Percentiles rank a stretch among this genome's conserved stretches.
Evolutionary conservation across 1,284 basidiomycete genomes (phyloP).

Genomic region (Ganoderma boninense): DNA sequence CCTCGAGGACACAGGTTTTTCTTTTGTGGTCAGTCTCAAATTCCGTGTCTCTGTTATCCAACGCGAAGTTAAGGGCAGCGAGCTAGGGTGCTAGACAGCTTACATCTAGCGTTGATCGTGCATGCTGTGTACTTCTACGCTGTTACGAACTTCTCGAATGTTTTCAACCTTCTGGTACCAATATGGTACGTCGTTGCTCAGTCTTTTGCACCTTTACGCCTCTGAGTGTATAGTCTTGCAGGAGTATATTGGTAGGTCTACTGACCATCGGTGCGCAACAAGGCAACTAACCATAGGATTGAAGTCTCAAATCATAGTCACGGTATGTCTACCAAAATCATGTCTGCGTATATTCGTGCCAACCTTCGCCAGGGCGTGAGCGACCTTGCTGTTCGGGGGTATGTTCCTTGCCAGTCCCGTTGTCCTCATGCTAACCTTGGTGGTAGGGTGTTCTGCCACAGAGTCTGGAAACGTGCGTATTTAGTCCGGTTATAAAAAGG

Average conservation of each 20-base stretch:
- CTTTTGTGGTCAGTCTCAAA: constrained; percentile 24
- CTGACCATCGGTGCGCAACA: background rate
- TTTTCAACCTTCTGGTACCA: constrained; percentile 18
- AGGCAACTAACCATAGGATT: background rate
- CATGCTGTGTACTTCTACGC: constrained; percentile 32
- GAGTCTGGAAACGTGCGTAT: constrained; percentile 31
- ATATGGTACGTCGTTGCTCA: constrained; percentile 21
- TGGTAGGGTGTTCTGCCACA: constrained; percentile 29
- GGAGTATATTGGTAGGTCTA: constrained; percentile 30
- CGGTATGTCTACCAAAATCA: constrained; percentile 15
- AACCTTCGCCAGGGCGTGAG: constrained; percentile 25
- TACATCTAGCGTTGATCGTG: constrained; percentile 30
- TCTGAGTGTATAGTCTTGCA: background rate
- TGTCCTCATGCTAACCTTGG: background rate
- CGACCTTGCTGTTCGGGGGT: constrained; percentile 30
- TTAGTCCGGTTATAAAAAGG: background rate
- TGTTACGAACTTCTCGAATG: constrained; percentile 28
- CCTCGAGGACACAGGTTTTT: constrained; percentile 19
- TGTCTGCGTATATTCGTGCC: background rate
- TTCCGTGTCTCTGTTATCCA: background rate
- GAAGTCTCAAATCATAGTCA: constrained; percentile 31
- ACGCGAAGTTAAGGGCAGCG: background rate
- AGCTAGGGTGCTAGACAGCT: constrained; percentile 30
- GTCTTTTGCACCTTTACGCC: background rate
- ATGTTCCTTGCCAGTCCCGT: background rate